These are phyloP conservation scores for Adansonia madagascariensis DNA, from an alignment of 441 rosid species.

Conservation along the genomic window DNA sequence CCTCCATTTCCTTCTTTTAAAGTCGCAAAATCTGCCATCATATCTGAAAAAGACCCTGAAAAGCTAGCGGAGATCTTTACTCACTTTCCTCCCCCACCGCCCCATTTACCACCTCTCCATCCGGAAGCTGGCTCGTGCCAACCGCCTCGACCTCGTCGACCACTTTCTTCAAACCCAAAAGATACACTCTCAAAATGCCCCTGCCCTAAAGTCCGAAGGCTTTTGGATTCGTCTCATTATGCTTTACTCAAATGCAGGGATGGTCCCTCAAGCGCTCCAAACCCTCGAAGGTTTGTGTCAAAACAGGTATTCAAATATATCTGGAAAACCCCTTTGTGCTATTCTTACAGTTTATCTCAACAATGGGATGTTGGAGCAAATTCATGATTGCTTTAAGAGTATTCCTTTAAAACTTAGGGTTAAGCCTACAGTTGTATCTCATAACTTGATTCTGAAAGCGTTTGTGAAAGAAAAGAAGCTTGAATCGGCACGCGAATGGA, in stretches of 20 bases:
- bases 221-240: conserved; percentile 40
- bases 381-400: conserved; percentile 26
- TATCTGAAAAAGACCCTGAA: conserved; percentile 36
- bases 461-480: conserved; percentile 29
- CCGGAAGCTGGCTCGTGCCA: conserved; percentile 37
- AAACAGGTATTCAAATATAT: conserved; percentile 25
- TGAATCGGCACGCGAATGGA: conserved; percentile 32
- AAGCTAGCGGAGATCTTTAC: conserved; percentile 33
- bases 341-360: conserved; percentile 34
- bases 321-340: conserved; percentile 39
- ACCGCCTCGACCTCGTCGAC: conserved; percentile 38
- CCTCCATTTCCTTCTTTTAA: conserved; percentile 36
- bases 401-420: conserved; percentile 26
- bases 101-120: conserved; percentile 38
- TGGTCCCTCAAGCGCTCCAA: conserved; percentile 36
- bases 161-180: conserved; percentile 29
- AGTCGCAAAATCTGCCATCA: conserved; percentile 36
- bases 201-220: conserved; percentile 34
- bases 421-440: conserved; percentile 32
- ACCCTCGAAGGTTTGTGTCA: conserved; percentile 22
- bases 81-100: conserved; percentile 43
- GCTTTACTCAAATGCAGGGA: conserved; percentile 37
- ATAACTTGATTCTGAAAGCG: conserved; percentile 36
- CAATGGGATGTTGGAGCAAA: conserved; percentile 29
- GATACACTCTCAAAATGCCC: conserved; percentile 10